Percentiles rank a stretch among this genome's conserved stretches.
These are phyloP conservation scores for Diatrype stigma DNA, from an alignment of 2,329 filamentous ascomycete species.

Conservation along the genomic window DNA sequence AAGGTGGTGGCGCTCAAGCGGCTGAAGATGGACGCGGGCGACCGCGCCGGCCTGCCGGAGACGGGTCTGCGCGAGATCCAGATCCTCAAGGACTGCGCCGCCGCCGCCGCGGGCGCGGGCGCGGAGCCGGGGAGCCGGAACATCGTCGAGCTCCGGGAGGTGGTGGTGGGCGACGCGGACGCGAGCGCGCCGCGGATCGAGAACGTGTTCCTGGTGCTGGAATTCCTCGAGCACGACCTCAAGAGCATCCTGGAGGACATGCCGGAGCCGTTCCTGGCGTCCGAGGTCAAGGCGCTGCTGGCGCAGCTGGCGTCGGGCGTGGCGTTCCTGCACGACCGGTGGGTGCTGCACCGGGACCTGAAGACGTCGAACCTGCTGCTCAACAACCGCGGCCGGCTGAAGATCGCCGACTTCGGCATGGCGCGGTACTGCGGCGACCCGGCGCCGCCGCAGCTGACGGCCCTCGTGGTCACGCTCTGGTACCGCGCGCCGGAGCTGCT, in stretches of 20 bases:
- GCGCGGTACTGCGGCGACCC: slow-evolving; percentile 83
- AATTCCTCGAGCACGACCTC: slow-evolving; percentile 95
- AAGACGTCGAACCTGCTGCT: slow-evolving; percentile 93
- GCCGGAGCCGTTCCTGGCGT: slow-evolving; percentile 87
- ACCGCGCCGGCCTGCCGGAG: slow-evolving; percentile 75
- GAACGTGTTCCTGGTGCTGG: slow-evolving; percentile 90
- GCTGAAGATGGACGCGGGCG: slow-evolving; percentile 79
- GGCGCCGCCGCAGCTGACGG: slow-evolving; percentile 69
- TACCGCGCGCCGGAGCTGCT: slow-evolving; percentile 90
- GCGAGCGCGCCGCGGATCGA: slow-evolving; percentile 27
- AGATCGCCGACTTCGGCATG: slow-evolving; percentile 98
- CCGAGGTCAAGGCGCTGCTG: slow-evolving; percentile 87
- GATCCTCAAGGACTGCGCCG: slow-evolving; percentile 70
- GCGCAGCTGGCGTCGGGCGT: slow-evolving; percentile 77
- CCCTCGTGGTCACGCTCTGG: slow-evolving; percentile 95
- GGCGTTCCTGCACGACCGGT: slow-evolving; percentile 80
- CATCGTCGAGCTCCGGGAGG: slow-evolving; percentile 76
- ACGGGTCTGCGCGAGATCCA: slow-evolving; percentile 93
- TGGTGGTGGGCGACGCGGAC: slow-evolving; percentile 65
- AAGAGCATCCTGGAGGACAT: slow-evolving; percentile 91
- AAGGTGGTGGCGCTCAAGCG: slow-evolving; percentile 88
- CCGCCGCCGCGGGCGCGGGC: no score
- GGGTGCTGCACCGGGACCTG: slow-evolving; percentile 90
- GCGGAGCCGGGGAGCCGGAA: slow-evolving; percentile 57
- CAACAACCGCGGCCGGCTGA: slow-evolving; percentile 90